phyloP scores from a whole-genome alignment of 139 green algal species.

The Ostreobium quekettii region DNA sequence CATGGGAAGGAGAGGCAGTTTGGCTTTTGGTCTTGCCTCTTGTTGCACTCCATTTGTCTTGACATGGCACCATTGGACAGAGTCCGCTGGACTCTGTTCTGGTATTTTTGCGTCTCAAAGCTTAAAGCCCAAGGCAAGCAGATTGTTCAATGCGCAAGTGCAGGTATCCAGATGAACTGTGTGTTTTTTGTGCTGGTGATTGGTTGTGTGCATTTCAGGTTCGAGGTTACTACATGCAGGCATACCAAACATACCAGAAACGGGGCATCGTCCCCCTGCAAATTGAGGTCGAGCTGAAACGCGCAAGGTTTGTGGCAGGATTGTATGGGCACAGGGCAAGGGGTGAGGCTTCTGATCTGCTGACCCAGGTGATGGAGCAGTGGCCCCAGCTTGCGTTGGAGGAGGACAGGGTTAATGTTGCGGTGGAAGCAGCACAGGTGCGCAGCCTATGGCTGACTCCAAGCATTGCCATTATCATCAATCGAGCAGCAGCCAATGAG shows the following conservation, averaged over 20 bases:
- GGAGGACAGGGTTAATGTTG: constrained; percentile 11
- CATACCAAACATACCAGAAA: neutral
- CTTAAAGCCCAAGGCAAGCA: no score
- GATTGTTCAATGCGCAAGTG: no score
- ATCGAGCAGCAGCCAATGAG: neutral
- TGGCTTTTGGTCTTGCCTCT: no score
- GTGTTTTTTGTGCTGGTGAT: no score
- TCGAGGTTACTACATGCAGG: neutral
- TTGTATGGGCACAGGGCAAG: neutral
- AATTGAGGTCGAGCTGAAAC: constrained; percentile 19
- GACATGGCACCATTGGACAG: no score
- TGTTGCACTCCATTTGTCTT: no score
- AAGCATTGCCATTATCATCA: no score
- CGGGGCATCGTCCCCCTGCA: constrained; percentile 13
- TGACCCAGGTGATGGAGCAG: constrained; percentile 3
- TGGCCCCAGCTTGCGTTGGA: constrained; percentile 10
- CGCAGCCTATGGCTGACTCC: no score
- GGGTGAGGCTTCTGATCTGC: neutral
- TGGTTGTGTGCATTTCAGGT: neutral
- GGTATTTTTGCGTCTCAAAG: no score
- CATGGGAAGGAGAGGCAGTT: no score
- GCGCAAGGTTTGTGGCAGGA: neutral
- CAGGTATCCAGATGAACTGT: no score
- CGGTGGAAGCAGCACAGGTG: constrained; percentile 8
- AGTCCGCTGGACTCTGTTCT: no score